Base-by-base conservation (phyloP, 2,329 filamentous ascomycete genomes). In the Amauroascus niger region DNA sequence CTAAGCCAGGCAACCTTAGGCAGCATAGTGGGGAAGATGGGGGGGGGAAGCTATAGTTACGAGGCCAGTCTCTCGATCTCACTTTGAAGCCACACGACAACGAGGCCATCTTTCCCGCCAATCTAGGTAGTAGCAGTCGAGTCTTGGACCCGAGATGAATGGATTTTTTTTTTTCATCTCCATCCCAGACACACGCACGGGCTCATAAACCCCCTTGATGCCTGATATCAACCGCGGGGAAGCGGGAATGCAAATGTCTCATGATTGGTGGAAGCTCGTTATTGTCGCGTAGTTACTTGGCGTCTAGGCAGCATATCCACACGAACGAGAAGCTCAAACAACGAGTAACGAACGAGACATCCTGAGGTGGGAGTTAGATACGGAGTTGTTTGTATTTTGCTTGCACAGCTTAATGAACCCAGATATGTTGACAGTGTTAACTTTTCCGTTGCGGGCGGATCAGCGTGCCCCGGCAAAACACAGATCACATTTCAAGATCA, bases 351-450 rank as follows among this genome's bases (percentile, higher is more conserved):
- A 5, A 5, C 26, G n/a, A 30, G 26, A 9, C 26, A 30, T 30
- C 5, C 9, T 30, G 26, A 30, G 9, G 9, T 30, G 26, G 26
- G 4, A 9, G 26, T 30, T 30, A n/a, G 9, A 30, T 30, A 5
- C 26, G 5, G 9, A 9, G 26, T 30, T 9, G 4, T 9, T 5
- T 9, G 26, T 5, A 9, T 30, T 30, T 4, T 5, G 26, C n/a
- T n/a, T n/a, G n/a, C n/a, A n/a, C n/a, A n/a, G n/a, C n/a, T n/a
- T n/a, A n/a, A n/a, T n/a, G n/a, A n/a, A n/a, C n/a, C n/a, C n/a
- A n/a, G n/a, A n/a, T n/a, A n/a, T n/a, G n/a, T n/a, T n/a, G 49
- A 22, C 5, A 52, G 52, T 41, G 49, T 55, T 26, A 43, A 55
- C 16, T 55, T 52, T 39, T 14, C 40, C 2, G 33, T 28, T 55